Base-by-base conservation (phyloP, 768 basidiomycete species). In the Auricularia sp. region DNA sequence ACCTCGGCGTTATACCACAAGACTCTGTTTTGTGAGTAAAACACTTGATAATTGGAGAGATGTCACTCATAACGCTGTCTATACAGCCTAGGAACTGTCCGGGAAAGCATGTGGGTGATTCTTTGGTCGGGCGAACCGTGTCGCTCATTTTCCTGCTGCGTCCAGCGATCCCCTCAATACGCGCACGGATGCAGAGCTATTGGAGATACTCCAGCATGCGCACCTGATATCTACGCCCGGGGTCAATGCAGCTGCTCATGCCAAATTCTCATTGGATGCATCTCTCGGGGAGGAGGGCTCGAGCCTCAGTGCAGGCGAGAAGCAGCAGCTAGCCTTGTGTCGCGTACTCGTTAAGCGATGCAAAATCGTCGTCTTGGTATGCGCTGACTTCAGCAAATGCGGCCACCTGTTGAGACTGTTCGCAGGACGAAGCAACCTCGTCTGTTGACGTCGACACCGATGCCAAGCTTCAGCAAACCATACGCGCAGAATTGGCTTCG, bases 211-310 rank as follows among this genome's bases (percentile, higher is more conserved):
- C 3, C 83, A 82, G 64, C 75, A 85, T 54, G 82, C 85, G 10
- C 84, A 83, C 75, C 77, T 90, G 16, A 77, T 89, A 13, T 84
- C 84, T 1, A 73, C 75, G 21, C 77, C 79, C 39, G 84, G 83
- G 4, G n/a, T 66, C 33, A 78, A 84, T 68, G 73, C 83, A 13
- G 69, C 71, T 44, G 77, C 80, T 7, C 81, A 85, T 67, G 79
- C 82, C n/a, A 91, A 91, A 71, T 89, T 89, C 74, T 83, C 83
- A 65, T 74, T 90, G 45, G 82, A 86, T 69, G 78, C 84, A 0
- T 72, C 74, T 1, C 84, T 90, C 5, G 80, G 82, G 6, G 83
- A 87, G 68, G 87, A 89, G 73, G 88, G 75, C 13, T 56, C 65
- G 36, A 87, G 87, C 69, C 86, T 81, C 70, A 84, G 83, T 66